Evolutionary conservation across 148 eudicot genomes (phyloP).

Genomic region (Nepenthes mirabilis): DNA sequence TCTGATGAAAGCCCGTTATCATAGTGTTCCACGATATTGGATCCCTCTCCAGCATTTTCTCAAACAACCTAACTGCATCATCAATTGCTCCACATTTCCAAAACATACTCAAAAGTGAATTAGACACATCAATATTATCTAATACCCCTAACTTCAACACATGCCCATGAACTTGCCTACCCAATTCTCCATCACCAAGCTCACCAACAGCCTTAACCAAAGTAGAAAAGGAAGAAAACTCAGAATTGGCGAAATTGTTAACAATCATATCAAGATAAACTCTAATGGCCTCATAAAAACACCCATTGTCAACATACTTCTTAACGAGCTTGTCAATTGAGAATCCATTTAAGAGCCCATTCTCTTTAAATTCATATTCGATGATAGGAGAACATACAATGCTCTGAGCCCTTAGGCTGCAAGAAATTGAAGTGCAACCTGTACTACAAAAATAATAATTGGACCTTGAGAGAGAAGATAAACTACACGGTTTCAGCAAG

Average conservation of each 20-base stretch:
- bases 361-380: not conserved
- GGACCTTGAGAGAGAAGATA: constrained; percentile 1
- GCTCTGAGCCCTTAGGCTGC: not conserved
- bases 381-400: not conserved
- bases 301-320: constrained; percentile 15
- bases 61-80: constrained; percentile 17
- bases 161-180: constrained; percentile 21
- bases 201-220: constrained; percentile 24
- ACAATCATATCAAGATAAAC: constrained; percentile 12
- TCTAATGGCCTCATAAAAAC: constrained; percentile 14
- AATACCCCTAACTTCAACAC: constrained; percentile 17
- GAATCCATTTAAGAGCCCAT: constrained; percentile 1
- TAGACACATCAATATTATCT: constrained; percentile 17
- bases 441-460: not conserved
- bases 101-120: constrained; percentile 20
- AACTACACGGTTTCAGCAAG: not conserved
- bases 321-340: constrained; percentile 12
- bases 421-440: constrained; percentile 4
- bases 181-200: constrained; percentile 10
- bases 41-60: constrained; percentile 18
- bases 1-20: constrained; percentile 21
- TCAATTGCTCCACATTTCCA: constrained; percentile 17
- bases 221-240: constrained; percentile 12
- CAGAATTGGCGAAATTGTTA: constrained; percentile 1
- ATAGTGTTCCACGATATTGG: constrained; percentile 24